Evolutionary conservation across 148 eudicot genomes (phyloP).

Genomic region (Camellia japonica): DNA sequence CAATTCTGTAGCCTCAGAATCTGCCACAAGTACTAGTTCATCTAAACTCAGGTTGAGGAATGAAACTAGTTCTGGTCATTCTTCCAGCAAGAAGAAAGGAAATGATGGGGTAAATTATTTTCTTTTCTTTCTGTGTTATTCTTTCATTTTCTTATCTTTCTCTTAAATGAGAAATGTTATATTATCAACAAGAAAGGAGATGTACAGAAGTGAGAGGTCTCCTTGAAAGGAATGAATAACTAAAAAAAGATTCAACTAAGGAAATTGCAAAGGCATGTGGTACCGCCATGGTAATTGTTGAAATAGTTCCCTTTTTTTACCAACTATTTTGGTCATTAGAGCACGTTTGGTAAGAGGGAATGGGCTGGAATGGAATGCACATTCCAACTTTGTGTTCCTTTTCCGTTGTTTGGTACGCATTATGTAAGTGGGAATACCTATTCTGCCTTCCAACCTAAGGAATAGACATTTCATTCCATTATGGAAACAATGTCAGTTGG

Average conservation of each 20-base stretch:
- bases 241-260: not conserved
- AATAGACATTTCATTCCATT: too few relatives aligned
- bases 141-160: not conserved
- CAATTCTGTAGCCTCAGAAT: slow-evolving; percentile 29
- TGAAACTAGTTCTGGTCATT: slow-evolving; percentile 32
- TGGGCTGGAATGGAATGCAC: too few relatives aligned
- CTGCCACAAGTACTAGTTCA: slow-evolving; percentile 36
- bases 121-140: slow-evolving; percentile 2
- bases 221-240: slow-evolving; percentile 5
- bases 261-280: slow-evolving; percentile 5
- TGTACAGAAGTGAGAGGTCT: not conserved
- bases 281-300: not conserved
- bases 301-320: not conserved
- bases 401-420: too few relatives aligned
- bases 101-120: slow-evolving; percentile 68
- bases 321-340: too few relatives aligned
- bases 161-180: not conserved
- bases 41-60: slow-evolving; percentile 38
- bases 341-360: too few relatives aligned
- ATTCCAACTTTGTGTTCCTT: too few relatives aligned
- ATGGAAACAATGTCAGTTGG: too few relatives aligned
- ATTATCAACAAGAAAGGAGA: not conserved
- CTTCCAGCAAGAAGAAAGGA: slow-evolving; percentile 63
- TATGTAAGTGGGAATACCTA: too few relatives aligned
- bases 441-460: too few relatives aligned